Evolutionary conservation across 2,329 filamentous ascomycete genomes (phyloP), one percentile per base, ranked within the genome.

Genomic region (Neocucurbitaria cava): DNA sequence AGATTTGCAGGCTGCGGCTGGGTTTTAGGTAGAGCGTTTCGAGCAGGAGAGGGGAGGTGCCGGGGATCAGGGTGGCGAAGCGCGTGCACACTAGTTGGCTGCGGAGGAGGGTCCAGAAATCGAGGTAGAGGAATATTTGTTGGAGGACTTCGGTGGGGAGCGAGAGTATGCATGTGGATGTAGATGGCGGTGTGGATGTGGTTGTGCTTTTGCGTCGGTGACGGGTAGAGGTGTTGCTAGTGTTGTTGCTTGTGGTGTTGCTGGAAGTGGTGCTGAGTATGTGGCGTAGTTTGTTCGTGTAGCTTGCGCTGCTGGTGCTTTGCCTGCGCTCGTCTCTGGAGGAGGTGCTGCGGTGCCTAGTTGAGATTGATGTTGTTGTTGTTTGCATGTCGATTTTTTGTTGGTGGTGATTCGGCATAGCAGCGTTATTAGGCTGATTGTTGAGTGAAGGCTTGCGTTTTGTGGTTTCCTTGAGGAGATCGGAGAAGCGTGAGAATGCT

Each of bases 231-330:
- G 8, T 31, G 28, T 11, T 31, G 1, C 9, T 31, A 9, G 49
- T 23, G 31, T 35, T 26, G 5, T 41, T 38, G 41, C n/a, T n/a
- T n/a, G 30, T 6, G 26, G 26, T 28, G 26, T 28, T 28, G 26
- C 26, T 28, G 5, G 30, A 11, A 9, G 49, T 24, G 33, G 35
- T 28, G 5, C 35, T 39, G 42, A 62, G 58, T 49, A 56, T 60
- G 15, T 62, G 59, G 13, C 58, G 45, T 23, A 62, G 49, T 23
- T 54, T 56, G 26, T 58, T 58, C 15, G 59, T 58, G 39, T 62
- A 62, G 38, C 59, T 58, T 28, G 50, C 54, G n/a, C 13, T 35
- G 31, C 13, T 26, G 24, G 54, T 58, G 52, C 59, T 62, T 36
- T 52, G 61, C 6, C 59, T 28, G 20, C 40, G 41, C 41, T 43